Conservation (phyloP, 345 rosid species). For the Syzygium oleosum region DNA sequence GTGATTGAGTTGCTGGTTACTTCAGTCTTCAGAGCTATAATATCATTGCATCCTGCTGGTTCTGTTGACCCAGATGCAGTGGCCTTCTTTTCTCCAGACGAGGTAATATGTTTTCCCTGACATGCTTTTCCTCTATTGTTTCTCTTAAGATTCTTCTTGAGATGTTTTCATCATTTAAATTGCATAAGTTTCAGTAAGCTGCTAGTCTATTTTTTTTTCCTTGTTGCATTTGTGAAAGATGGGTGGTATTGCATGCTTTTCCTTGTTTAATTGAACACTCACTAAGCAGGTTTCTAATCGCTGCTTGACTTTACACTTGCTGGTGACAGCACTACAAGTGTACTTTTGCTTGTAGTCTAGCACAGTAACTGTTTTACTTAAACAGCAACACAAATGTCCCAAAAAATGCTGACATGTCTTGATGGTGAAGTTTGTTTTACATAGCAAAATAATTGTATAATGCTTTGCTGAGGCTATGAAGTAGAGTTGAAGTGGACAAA, state of each 20-base stretch:
- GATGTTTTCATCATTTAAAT: not conserved
- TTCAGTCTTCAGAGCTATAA: conserved; percentile 66
- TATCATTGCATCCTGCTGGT: conserved; percentile 92
- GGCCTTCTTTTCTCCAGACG: conserved; percentile 95
- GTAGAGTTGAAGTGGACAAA: not conserved
- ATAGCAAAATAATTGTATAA: not conserved
- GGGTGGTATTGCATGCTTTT: not conserved
- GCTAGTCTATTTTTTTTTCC: not conserved
- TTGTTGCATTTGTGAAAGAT: not conserved
- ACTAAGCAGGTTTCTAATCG: not conserved
- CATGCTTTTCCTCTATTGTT: not conserved
- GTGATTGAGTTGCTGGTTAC: conserved; percentile 71
- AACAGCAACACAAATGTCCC: not conserved
- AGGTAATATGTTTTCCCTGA: conserved; percentile 34
- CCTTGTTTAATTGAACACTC: not conserved
- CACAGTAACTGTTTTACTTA: not conserved
- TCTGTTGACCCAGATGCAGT: conserved; percentile 83
- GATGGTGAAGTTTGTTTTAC: not conserved
- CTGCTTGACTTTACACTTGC: not conserved
- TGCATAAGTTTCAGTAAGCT: not conserved
- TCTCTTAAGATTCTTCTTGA: not conserved
- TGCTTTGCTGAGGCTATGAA: not conserved
- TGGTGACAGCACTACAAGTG: not conserved
- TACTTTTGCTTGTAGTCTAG: not conserved
- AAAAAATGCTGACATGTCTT: not conserved